Conservation (phyloP, 495 filamentous ascomycete species). For the Penicillium salamii region DNA sequence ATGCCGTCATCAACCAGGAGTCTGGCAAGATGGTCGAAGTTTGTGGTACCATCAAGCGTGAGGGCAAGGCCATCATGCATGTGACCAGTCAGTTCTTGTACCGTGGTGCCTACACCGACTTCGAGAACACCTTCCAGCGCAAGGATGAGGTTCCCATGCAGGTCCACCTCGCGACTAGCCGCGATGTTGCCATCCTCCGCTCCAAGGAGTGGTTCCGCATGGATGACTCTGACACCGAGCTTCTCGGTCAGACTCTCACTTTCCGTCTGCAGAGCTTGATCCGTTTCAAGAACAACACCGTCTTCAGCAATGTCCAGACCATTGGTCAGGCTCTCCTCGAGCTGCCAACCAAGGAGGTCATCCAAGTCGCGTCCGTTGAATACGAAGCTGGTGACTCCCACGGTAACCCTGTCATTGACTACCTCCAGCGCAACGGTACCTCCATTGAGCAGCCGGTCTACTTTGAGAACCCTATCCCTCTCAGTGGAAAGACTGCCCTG, state of each 20-base stretch:
- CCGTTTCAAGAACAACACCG: constrained; percentile 89
- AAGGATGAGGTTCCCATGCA: constrained; percentile 96
- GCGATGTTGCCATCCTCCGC: constrained; percentile 88
- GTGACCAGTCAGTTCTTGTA: constrained; percentile 98
- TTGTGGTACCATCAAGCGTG: constrained; percentile 87
- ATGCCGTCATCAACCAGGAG: constrained; percentile 96
- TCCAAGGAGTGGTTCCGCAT: constrained; percentile 97
- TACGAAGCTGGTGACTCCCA: constrained; percentile 88
- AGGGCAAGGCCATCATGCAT: constrained; percentile 91
- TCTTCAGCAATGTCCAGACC: constrained; percentile 92
- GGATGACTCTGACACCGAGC: constrained; percentile 73
- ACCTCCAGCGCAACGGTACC: constrained; percentile 85
- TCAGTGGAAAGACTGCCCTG: constrained; percentile 87
- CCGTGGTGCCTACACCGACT: constrained; percentile 87
- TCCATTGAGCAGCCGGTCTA: constrained; percentile 95
- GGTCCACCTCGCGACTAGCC: constrained; percentile 76
- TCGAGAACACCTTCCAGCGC: constrained; percentile 96
- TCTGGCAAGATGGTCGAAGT: constrained; percentile 99
- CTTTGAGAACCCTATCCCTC: constrained; percentile 95
- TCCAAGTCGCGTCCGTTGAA: constrained; percentile 92
- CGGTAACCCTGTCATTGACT: constrained; percentile 95
- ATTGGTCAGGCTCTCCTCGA: constrained; percentile 90
- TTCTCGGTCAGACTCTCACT: constrained; percentile 87
- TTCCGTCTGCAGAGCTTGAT: constrained; percentile 92
- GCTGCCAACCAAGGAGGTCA: constrained; percentile 94